phyloP scores from a whole-genome alignment of 2,329 filamentous ascomycete genomes.

The Boeremia exigua region DNA sequence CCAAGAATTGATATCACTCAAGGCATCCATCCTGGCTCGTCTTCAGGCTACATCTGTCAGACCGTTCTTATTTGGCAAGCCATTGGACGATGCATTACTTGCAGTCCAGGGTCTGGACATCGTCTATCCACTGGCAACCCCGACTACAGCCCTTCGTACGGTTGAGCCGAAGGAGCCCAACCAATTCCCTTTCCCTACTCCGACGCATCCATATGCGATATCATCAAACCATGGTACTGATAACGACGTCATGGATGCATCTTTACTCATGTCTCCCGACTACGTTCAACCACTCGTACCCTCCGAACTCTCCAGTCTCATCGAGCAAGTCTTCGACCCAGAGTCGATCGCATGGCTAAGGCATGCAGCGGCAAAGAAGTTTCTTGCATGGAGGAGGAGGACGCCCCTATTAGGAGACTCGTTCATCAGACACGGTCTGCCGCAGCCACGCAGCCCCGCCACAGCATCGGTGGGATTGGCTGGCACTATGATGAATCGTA shows the following conservation, averaged over 20 bases:
- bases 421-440: conserved; percentile 34
- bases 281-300: conserved; percentile 80
- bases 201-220: conserved; percentile 70
- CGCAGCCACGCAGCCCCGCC: conserved; percentile 34
- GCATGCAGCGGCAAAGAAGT: conserved; percentile 82
- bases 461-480: conserved; percentile 41
- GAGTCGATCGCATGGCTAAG: conserved; percentile 82
- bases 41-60: conserved; percentile 65
- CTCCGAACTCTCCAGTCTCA: conserved; percentile 74
- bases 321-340: conserved; percentile 77
- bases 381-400: conserved; percentile 70
- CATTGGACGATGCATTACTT: conserved; percentile 44
- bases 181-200: conserved; percentile 38
- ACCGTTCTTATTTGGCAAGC: conserved; percentile 69
- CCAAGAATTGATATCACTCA: conserved; percentile 64
- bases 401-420: conserved; percentile 40
- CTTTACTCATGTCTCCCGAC: conserved; percentile 88
- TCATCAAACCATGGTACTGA: conserved; percentile 77
- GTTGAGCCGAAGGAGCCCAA: conserved; percentile 19
- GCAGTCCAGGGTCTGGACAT: conserved; percentile 41
- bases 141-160: conserved; percentile 3
- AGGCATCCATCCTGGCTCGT: conserved; percentile 64
- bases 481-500: conserved; percentile 34
- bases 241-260: conserved; percentile 87
- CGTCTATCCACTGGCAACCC: conserved; percentile 9